phyloP scores from a whole-genome alignment of 345 rosid species.

The Cardamine chenopodiifolia region DNA sequence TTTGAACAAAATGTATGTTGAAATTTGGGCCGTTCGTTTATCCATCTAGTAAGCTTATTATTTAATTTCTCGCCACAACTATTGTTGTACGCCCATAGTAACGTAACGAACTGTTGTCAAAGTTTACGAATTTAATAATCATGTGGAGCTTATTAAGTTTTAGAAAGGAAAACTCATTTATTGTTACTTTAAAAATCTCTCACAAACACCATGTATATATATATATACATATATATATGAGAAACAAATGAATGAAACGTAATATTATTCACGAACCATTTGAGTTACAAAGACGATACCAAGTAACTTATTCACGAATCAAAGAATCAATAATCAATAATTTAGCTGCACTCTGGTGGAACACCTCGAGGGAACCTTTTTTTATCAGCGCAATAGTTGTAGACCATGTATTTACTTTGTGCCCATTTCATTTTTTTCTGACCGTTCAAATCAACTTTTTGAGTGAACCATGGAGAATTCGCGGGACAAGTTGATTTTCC shows the following conservation, averaged over 20 bases:
- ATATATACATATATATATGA: background rate
- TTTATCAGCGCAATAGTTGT: constrained; percentile 43
- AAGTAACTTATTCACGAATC: constrained; percentile 19
- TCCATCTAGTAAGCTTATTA: background rate
- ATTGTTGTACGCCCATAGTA: background rate
- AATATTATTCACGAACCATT: background rate
- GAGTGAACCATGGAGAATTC: constrained; percentile 33
- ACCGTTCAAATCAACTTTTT: constrained; percentile 24
- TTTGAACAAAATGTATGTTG: background rate
- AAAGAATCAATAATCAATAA: constrained; percentile 26
- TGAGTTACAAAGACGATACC: constrained; percentile 25
- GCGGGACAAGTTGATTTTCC: constrained; percentile 43
- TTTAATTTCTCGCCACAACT: background rate
- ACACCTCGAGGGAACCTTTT: constrained; percentile 43
- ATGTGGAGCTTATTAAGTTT: background rate
- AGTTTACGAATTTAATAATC: background rate
- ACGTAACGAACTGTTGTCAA: background rate
- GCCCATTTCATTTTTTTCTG: constrained; percentile 27
- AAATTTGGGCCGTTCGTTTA: background rate
- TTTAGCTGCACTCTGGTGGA: constrained; percentile 41
- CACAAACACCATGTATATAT: background rate
- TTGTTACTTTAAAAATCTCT: background rate
- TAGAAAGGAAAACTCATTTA: background rate
- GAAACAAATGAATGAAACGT: background rate
- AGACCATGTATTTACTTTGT: constrained; percentile 43